These are phyloP conservation scores for Aspergillus olivimuriae DNA, from an alignment of 495 filamentous ascomycete genomes.

Conservation along the genomic window DNA sequence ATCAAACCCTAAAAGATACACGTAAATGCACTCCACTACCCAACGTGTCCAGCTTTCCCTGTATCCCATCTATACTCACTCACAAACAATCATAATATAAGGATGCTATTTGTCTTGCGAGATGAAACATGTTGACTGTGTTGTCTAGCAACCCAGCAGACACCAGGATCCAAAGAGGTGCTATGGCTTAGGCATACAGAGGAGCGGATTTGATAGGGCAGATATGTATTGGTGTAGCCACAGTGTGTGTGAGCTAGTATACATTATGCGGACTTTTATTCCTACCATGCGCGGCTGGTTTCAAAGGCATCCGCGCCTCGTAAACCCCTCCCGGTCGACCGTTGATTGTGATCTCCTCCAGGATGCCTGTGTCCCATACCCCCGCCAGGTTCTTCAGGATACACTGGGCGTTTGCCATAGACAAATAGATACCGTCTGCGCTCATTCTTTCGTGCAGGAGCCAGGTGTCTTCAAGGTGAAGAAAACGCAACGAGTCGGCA, in stretches of 20 bases:
- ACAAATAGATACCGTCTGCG: neutral
- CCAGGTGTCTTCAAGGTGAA: constrained; percentile 6
- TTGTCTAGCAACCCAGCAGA: too few relatives aligned
- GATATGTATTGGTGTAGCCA: too few relatives aligned
- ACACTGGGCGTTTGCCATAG: neutral
- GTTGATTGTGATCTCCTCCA: neutral
- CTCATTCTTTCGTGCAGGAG: neutral
- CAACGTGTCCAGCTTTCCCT: too few relatives aligned
- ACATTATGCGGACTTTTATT: neutral
- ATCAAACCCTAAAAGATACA: too few relatives aligned
- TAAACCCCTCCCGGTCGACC: neutral
- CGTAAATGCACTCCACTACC: too few relatives aligned
- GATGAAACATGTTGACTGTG: too few relatives aligned
- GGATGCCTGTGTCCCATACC: neutral
- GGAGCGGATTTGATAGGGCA: too few relatives aligned
- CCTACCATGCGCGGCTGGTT: neutral
- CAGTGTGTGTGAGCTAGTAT: neutral
- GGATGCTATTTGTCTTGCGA: too few relatives aligned
- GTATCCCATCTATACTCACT: too few relatives aligned
- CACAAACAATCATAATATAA: too few relatives aligned
- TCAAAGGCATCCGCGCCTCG: neutral
- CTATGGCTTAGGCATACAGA: too few relatives aligned
- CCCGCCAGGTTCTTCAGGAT: neutral
- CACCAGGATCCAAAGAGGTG: too few relatives aligned
- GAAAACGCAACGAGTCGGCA: neutral